Evolutionary conservation across 148 eudicot species (phyloP), one percentile per base, ranked within the genome.

Genomic region (Chenopodium suecicum): DNA sequence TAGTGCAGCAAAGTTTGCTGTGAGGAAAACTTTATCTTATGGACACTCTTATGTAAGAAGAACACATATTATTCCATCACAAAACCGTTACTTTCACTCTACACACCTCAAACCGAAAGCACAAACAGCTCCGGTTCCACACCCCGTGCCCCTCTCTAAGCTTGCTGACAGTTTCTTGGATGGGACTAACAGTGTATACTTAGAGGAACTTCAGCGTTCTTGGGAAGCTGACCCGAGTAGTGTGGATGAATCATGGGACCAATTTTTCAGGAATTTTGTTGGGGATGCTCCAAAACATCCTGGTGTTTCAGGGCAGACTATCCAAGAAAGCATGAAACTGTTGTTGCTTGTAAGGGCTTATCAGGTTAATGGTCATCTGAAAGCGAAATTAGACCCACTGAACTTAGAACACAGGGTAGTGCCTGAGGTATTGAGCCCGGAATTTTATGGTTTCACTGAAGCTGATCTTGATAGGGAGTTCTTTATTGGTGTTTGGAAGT

Each of bases 191-290:
- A 95, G 98, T 85, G 93, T 95, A 10, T 95, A 95, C 84, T 83
- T 95, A 50, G 98, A 95, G 82, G 98, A 92, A 84, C 89, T 93
- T 31, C 98, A 95, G 77, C 88, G 98, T 79, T 93, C 95, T 37
- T 95, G 98, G 98, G 98, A 95, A 84, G 93, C 90, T 37, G 98
- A 95, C 78, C 98, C 97, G n/a, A 85, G 82, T 31, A 95, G 97
- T 73, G 98, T 95, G 10, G 98, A 95, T 86, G 98, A 93, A 80
- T 93, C 98, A 11, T 94, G 98, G 98, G 98, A 94, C 75, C 93
- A 93, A 78, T 94, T 94, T 81, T 95, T 95, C 75, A 81, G 94
- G 72, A 95, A 95, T 74, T 95, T 95, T 90, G 94, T 91, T 75
- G 97, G 98, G 84, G 94, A 95, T 5, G 80, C 93, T 58, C 88